A percentile compares a stretch with the other conserved stretches of the same genome.
phyloP scores from a whole-genome alignment of 2,329 filamentous ascomycete genomes.

The Rhytidhysteron rufulum region DNA sequence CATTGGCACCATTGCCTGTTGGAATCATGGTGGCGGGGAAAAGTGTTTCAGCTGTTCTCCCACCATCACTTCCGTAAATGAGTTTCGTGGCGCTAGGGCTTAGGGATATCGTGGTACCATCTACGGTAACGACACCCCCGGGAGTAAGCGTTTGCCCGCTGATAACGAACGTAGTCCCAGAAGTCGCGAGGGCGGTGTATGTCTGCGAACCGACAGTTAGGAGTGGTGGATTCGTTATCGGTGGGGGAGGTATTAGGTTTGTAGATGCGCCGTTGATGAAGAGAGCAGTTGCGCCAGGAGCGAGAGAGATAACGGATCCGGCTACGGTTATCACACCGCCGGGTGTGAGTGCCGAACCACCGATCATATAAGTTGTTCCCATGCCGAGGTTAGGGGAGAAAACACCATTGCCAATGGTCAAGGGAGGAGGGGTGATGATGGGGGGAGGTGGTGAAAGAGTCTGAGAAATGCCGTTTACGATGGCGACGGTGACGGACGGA shows the following conservation, averaged over 20 bases:
- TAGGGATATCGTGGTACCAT: slow-evolving; percentile 26
- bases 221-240: slow-evolving; percentile 23
- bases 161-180: slow-evolving; percentile 34
- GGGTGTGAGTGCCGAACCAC: slow-evolving; percentile 34
- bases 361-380: slow-evolving; percentile 35
- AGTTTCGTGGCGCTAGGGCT: slow-evolving; percentile 8
- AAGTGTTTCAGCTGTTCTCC: slow-evolving; percentile 9
- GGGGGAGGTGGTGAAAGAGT: slow-evolving; percentile 25
- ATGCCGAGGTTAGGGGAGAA: slow-evolving; percentile 25
- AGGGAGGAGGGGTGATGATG: slow-evolving; percentile 21
- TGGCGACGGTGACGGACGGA: slow-evolving; percentile 25
- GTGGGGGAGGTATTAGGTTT: slow-evolving; percentile 17
- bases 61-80: slow-evolving; percentile 13
- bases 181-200: slow-evolving; percentile 20
- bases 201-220: slow-evolving; percentile 29
- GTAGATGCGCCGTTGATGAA: slow-evolving; percentile 31
- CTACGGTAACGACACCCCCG: slow-evolving; percentile 30
- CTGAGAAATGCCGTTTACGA: slow-evolving; percentile 32
- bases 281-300: slow-evolving; percentile 22
- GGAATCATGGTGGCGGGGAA: slow-evolving; percentile 13
- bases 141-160: slow-evolving; percentile 36
- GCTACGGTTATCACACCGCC: slow-evolving; percentile 30
- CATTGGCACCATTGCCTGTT: slow-evolving; percentile 10
- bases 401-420: slow-evolving; percentile 25
- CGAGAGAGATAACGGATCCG: slow-evolving; percentile 27